Evolutionary conservation across 2,329 filamentous ascomycete species (phyloP).

Genomic region (Phaeosphaeria sp.): DNA sequence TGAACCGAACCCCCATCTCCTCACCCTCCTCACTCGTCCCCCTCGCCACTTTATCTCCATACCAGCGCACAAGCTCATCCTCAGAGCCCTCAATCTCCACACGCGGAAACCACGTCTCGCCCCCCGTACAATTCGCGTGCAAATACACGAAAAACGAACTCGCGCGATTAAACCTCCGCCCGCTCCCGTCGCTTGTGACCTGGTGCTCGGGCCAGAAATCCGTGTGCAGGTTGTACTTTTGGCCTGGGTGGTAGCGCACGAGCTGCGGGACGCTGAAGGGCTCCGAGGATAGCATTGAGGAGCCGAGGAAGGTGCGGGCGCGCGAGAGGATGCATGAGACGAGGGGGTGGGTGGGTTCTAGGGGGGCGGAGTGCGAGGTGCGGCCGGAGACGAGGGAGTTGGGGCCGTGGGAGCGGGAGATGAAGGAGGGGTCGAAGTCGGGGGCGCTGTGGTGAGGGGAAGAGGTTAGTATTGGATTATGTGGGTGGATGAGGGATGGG

Average conservation of each 20-base stretch:
- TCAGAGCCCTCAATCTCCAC: background rate
- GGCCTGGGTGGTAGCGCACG: constrained; percentile 27
- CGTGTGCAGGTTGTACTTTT: constrained; percentile 29
- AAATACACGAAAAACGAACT: constrained; percentile 26
- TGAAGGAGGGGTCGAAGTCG: constrained; percentile 31
- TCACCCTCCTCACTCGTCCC: background rate
- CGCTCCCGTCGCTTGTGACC: background rate
- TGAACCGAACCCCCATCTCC: constrained; percentile 51
- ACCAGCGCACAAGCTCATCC: background rate
- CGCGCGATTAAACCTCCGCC: constrained; percentile 24
- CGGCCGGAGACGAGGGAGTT: constrained; percentile 25
- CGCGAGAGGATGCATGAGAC: constrained; percentile 31
- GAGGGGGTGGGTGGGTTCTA: constrained; percentile 21
- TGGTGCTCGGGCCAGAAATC: constrained; percentile 3
- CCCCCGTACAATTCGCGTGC: background rate
- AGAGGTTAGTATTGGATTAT: constrained; percentile 1
- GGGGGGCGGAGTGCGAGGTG: constrained; percentile 32
- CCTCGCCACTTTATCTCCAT: background rate
- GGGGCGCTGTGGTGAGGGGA: constrained; percentile 10
- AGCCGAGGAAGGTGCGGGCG: constrained; percentile 32
- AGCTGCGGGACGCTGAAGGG: constrained; percentile 17
- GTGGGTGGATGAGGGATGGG: background rate
- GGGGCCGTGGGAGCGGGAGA: constrained; percentile 19
- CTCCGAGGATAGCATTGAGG: background rate
- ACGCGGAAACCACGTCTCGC: background rate